These are phyloP conservation scores for Termitomyces sp. DNA, from an alignment of 768 basidiomycete genomes.

Conservation along the genomic window DNA sequence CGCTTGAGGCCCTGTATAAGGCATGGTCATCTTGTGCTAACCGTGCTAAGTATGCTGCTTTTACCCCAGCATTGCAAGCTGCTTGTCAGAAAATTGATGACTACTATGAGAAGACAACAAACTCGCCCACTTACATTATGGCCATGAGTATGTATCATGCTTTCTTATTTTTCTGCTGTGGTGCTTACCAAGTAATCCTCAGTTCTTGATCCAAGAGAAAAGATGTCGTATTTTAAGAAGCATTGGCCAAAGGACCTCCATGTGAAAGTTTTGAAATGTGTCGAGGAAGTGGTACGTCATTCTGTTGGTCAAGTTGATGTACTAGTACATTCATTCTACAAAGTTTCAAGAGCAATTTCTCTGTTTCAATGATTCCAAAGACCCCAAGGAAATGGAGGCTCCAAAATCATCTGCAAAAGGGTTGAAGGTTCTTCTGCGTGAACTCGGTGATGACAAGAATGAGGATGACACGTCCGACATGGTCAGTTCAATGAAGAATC, in stretches of 20 bases:
- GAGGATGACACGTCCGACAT: neutral
- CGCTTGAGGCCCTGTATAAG: neutral
- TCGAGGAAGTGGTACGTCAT: slow-evolving; percentile 15
- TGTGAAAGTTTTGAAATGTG: slow-evolving; percentile 13
- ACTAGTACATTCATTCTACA: neutral
- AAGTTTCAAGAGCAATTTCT: too few species aligned
- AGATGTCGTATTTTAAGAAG: slow-evolving; percentile 24
- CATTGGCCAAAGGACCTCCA: slow-evolving; percentile 24
- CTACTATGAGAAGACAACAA: slow-evolving; percentile 30
- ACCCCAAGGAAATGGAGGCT: neutral
- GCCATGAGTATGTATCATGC: neutral
- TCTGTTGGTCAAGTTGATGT: too few species aligned
- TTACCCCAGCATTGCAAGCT: slow-evolving; percentile 20
- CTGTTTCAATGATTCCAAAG: neutral
- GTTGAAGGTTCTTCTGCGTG: neutral
- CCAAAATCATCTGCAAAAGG: neutral
- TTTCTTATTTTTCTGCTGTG: too few species aligned
- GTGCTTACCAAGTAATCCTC: slow-evolving; percentile 9
- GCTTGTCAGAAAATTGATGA: slow-evolving; percentile 30
- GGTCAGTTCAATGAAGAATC: too few species aligned
- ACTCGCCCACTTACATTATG: neutral
- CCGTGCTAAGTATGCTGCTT: neutral
- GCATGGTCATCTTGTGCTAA: neutral
- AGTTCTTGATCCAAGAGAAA: slow-evolving; percentile 27
- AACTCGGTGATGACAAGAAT: neutral